Percentiles rank a stretch among this genome's conserved stretches.
These are phyloP conservation scores for Talaromyces islandicus DNA, from an alignment of 2,329 filamentous ascomycete species.

Conservation along the genomic window DNA sequence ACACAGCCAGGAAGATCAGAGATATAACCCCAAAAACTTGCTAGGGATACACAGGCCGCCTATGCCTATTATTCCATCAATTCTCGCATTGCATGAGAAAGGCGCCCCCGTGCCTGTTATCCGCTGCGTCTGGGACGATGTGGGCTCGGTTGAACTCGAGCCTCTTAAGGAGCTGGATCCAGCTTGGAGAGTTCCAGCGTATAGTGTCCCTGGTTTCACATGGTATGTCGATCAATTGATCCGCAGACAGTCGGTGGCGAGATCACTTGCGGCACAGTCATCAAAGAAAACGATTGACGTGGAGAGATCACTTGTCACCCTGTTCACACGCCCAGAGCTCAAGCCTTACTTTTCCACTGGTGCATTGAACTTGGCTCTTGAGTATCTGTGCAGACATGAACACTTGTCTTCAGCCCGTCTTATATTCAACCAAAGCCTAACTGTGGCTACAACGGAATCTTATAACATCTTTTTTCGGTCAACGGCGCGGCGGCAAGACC, in stretches of 20 bases:
- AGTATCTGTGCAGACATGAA: slow-evolving; percentile 30
- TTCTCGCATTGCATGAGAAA: slow-evolving; percentile 17
- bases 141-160: background rate
- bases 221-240: slow-evolving; percentile 35
- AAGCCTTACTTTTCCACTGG: slow-evolving; percentile 30
- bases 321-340: slow-evolving; percentile 28
- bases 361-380: slow-evolving; percentile 36
- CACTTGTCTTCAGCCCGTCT: slow-evolving; percentile 23
- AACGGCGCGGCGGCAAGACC: slow-evolving; percentile 32
- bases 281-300: background rate
- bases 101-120: slow-evolving; percentile 21
- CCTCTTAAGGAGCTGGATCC: background rate
- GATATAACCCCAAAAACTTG: background rate
- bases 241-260: slow-evolving; percentile 12
- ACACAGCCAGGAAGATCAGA: slow-evolving; percentile 10
- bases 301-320: slow-evolving; percentile 2
- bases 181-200: slow-evolving; percentile 5
- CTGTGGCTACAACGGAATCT: slow-evolving; percentile 32
- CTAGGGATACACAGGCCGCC: slow-evolving; percentile 12
- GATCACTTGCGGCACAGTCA: slow-evolving; percentile 5
- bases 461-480: slow-evolving; percentile 41
- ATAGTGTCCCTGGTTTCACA: slow-evolving; percentile 30
- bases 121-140: slow-evolving; percentile 23
- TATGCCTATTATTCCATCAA: slow-evolving; percentile 26
- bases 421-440: slow-evolving; percentile 30